phyloP scores from a whole-genome alignment of 768 basidiomycete genomes.

The Auricularia cornea region DNA sequence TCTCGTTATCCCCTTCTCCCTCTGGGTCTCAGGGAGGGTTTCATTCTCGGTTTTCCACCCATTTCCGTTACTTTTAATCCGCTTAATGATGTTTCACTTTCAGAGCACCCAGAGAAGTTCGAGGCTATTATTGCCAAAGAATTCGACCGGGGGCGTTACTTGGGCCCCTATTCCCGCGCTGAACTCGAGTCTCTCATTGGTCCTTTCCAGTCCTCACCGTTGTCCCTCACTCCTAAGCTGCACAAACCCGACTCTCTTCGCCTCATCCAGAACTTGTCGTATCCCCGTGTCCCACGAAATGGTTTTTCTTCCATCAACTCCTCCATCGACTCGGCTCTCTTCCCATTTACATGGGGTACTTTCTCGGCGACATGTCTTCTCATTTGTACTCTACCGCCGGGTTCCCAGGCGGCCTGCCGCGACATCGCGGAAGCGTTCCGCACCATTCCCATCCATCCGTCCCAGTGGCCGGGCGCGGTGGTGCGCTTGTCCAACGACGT shows the following conservation, averaged over 20 bases:
- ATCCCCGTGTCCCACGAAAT: constrained; percentile 9
- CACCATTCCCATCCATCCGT: constrained; percentile 20
- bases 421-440: constrained; percentile 36
- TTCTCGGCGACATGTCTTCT: constrained; percentile 25
- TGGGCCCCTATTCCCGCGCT: constrained; percentile 22
- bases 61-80: too few species aligned
- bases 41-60: constrained; percentile 23
- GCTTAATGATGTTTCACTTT: too few species aligned
- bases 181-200: constrained; percentile 26
- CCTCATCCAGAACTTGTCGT: constrained; percentile 31
- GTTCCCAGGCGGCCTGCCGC: constrained; percentile 25
- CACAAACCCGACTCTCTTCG: constrained; percentile 25
- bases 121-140: constrained; percentile 11
- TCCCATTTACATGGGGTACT: constrained; percentile 39
- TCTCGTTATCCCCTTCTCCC: constrained; percentile 21
- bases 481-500: constrained; percentile 8
- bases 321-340: constrained; percentile 22
- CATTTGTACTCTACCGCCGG: constrained; percentile 28
- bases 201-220: constrained; percentile 33
- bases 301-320: constrained; percentile 20
- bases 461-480: constrained; percentile 30
- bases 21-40: constrained; percentile 22
- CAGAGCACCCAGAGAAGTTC: constrained; percentile 29
- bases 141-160: constrained; percentile 17
- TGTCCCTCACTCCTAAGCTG: constrained; percentile 29